These are phyloP conservation scores for Galeopsis tetrahit DNA, from an alignment of 257 asterid genomes.

Conservation along the genomic window DNA sequence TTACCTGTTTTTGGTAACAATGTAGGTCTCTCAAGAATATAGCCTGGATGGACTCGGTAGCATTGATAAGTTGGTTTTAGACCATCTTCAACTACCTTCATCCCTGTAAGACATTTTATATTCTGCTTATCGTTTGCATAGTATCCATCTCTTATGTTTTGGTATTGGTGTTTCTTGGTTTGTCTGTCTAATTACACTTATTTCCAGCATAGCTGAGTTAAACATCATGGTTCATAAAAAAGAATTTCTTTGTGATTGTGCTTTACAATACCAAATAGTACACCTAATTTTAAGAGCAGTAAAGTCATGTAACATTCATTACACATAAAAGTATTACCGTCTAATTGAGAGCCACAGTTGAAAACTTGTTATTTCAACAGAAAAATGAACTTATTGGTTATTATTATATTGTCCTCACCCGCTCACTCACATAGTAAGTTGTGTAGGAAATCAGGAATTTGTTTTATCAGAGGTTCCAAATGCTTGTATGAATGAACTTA, in stretches of 20 bases:
- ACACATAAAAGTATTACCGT: too few relatives aligned
- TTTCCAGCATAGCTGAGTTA: neutral
- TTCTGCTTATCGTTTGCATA: neutral
- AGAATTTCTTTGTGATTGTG: neutral
- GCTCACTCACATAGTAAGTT: too few relatives aligned
- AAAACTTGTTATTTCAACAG: neutral
- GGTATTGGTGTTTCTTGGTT: conserved; percentile 12
- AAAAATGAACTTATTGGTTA: too few relatives aligned
- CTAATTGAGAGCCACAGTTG: too few relatives aligned
- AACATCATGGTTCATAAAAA: conserved; percentile 3
- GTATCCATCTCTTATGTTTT: conserved; percentile 9
- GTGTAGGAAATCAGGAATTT: neutral
- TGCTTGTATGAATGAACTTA: too few relatives aligned
- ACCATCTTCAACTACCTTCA: conserved; percentile 66
- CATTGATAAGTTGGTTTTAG: conserved; percentile 69
- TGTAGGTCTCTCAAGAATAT: conserved; percentile 62
- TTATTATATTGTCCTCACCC: too few relatives aligned
- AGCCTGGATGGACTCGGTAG: conserved; percentile 69
- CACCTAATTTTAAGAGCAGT: neutral
- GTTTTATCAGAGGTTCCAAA: neutral
- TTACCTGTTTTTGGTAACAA: conserved; percentile 22
- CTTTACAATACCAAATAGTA: neutral
- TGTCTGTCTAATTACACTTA: conserved; percentile 16
- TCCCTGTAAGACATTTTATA: conserved; percentile 55
- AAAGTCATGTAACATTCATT: neutral